Evolutionary conservation across 306 rosid species (phyloP).

Genomic region (Citrullus colocynthis): DNA sequence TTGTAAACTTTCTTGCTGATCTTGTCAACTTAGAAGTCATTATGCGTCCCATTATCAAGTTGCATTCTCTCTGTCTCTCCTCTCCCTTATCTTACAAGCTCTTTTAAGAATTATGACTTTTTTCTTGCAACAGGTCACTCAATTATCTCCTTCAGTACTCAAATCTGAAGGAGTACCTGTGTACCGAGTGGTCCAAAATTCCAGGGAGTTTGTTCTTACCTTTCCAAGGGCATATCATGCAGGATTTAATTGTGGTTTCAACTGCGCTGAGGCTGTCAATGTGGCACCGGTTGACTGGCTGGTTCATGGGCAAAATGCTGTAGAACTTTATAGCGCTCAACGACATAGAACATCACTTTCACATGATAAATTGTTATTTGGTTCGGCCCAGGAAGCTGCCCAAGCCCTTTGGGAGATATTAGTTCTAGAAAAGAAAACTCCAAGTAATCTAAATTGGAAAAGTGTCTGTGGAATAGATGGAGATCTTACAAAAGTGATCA

Average conservation of each 20-base stretch:
- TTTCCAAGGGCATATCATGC: slow-evolving; percentile 95
- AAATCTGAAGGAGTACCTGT: slow-evolving; percentile 87
- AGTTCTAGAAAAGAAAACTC: slow-evolving; percentile 36
- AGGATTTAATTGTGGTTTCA: slow-evolving; percentile 95
- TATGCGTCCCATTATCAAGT: neutral
- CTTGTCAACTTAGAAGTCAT: neutral
- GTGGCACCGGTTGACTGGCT: slow-evolving; percentile 99
- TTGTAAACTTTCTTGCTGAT: neutral
- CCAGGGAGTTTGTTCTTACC: slow-evolving; percentile 91
- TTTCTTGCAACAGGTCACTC: slow-evolving; percentile 62
- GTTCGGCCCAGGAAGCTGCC: slow-evolving; percentile 62
- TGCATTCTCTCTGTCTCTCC: neutral
- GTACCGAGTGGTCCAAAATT: slow-evolving; percentile 55
- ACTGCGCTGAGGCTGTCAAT: slow-evolving; percentile 98
- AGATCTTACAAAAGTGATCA: slow-evolving; percentile 52
- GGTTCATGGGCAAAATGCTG: slow-evolving; percentile 83
- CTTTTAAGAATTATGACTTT: slow-evolving; percentile 7
- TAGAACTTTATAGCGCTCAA: slow-evolving; percentile 79
- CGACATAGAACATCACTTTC: slow-evolving; percentile 81
- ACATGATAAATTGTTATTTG: slow-evolving; percentile 80
- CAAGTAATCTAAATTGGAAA: slow-evolving; percentile 38
- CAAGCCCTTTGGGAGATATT: slow-evolving; percentile 37
- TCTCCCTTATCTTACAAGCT: neutral
- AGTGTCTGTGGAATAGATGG: slow-evolving; percentile 75
- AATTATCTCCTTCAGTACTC: slow-evolving; percentile 87